phyloP scores from a whole-genome alignment of 306 rosid species.

The Quercus glauca region DNA sequence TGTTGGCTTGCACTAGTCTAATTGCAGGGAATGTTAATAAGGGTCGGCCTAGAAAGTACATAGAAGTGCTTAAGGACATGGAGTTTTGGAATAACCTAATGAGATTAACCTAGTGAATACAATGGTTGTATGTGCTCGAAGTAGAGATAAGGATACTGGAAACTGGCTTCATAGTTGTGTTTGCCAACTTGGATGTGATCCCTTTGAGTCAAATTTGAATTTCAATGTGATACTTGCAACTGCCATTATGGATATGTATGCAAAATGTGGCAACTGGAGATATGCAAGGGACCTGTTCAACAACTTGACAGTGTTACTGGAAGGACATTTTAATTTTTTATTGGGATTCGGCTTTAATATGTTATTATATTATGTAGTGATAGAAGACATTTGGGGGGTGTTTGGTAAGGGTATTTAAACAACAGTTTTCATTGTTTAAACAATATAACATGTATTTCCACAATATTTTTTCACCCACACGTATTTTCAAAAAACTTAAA shows the following conservation, averaged over 20 bases:
- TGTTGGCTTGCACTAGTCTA: conserved; percentile 82
- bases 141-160: conserved; percentile 58
- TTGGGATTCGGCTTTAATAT: too few species aligned
- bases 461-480: too few species aligned
- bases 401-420: too few species aligned
- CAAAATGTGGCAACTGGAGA: conserved; percentile 64
- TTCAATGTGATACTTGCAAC: conserved; percentile 64
- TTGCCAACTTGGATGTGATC: conserved; percentile 59
- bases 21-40: conserved; percentile 55
- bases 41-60: conserved; percentile 30
- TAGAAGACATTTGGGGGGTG: too few species aligned
- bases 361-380: too few species aligned
- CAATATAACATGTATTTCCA: too few species aligned
- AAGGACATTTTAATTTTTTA: too few species aligned
- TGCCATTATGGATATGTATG: conserved; percentile 72
- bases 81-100: conserved; percentile 47
- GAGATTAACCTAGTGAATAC: conserved; percentile 73
- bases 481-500: too few species aligned
- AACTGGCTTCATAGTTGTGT: conserved; percentile 40
- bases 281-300: conserved; percentile 57
- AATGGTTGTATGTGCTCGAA: conserved; percentile 64
- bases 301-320: too few species aligned
- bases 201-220: conserved; percentile 15
- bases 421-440: too few species aligned
- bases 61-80: conserved; percentile 54